Base-by-base conservation (phyloP, 163 green algal genomes). In the Volvox carteri region DNA sequence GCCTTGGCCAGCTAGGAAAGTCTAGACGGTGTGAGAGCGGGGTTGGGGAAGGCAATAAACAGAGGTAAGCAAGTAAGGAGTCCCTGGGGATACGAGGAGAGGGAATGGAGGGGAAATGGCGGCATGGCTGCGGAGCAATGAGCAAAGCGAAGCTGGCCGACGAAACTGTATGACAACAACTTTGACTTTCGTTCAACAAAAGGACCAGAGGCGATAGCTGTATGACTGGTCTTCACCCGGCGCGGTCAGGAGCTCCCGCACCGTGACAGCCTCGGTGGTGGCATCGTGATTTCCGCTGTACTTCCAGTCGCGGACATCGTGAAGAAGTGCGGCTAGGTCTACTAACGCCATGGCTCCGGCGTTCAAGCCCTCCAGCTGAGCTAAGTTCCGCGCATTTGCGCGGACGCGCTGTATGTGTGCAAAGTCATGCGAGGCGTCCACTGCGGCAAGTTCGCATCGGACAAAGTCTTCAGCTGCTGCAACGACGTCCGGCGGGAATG, bases 231-330 rank as follows among this genome's bases (percentile, higher is more conserved):
- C n/a, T n/a, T n/a, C n/a, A n/a, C n/a, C n/a, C n/a, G n/a, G n/a
- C n/a, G n/a, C n/a, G n/a, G n/a, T n/a, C n/a, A n/a, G n/a, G n/a
- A n/a, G n/a, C n/a, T n/a, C n/a, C n/a, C 90, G 11, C 33, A 89
- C 85, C 25, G 70, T 39, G 5, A 84, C 86, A 28, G 60, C 50
- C n/a, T 84, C 87, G 11, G 70, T 52, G 30, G 83, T 88, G 11
- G 68, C 68, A 0, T 74, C 68, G 14, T 88, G 67, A 50, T 48
- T 74, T 11, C 83, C 83, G 68, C 83, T 88, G 78, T 97, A 97
- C 84, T 98, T 98, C 84, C 91, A 96, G 84, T 98, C 95, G 2
- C 73, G 67, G 0, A 97, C 91, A 44, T 97, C 95, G 85, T 97
- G 95, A 44, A 96, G 78, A 28, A 97, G 72, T 0, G 93, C 93